Evolutionary conservation across 305 asterid species (phyloP).

Genomic region (Striga hermonthica): DNA sequence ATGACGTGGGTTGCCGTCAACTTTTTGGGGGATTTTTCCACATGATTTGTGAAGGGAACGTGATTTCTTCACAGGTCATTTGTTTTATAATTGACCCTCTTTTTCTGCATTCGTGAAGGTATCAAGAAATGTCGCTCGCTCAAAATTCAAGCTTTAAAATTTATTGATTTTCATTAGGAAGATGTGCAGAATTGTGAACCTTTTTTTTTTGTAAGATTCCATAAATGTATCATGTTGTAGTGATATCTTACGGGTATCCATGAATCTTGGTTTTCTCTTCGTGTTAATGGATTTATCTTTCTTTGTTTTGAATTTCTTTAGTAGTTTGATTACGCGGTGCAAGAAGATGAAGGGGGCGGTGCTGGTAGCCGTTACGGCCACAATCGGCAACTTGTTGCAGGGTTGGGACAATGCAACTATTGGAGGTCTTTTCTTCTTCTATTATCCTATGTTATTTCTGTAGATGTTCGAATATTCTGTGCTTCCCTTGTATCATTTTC

Average conservation of each 20-base stretch:
- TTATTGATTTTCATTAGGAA: background rate
- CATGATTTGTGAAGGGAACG: too few species aligned
- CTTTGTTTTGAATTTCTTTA: background rate
- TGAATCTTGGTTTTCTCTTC: slow-evolving; percentile 24
- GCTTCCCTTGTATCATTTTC: too few species aligned
- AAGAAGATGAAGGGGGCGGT: slow-evolving; percentile 22
- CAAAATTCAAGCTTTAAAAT: background rate
- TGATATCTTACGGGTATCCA: background rate
- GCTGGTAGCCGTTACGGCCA: slow-evolving; percentile 13
- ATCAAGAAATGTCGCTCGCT: slow-evolving; percentile 25
- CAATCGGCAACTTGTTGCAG: slow-evolving; percentile 17
- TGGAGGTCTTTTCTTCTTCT: background rate
- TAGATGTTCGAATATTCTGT: too few species aligned
- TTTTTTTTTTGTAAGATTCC: slow-evolving; percentile 27
- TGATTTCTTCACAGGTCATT: too few species aligned
- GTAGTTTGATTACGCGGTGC: slow-evolving; percentile 16
- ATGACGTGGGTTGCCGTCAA: too few species aligned
- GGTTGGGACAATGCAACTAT: slow-evolving; percentile 17
- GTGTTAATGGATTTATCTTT: slow-evolving; percentile 18
- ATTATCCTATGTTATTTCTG: background rate
- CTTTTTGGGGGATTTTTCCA: too few species aligned
- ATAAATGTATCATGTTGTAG: slow-evolving; percentile 15
- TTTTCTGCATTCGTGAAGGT: slow-evolving; percentile 20
- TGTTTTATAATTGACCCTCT: too few species aligned
- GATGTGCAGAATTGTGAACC: slow-evolving; percentile 7